These are phyloP conservation scores for Striga hermonthica DNA, from an alignment of 305 asterid species.

Conservation along the genomic window DNA sequence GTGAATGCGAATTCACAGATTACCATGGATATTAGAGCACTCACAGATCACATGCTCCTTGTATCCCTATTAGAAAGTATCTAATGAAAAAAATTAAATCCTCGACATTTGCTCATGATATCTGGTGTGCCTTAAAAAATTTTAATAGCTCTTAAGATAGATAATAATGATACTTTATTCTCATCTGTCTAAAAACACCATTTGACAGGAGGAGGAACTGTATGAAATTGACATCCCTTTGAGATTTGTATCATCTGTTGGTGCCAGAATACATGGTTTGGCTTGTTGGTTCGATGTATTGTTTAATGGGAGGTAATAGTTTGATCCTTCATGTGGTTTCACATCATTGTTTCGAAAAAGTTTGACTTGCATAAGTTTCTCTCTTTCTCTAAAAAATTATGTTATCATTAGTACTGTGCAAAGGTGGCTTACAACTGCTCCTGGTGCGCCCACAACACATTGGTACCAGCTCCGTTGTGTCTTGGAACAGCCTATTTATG, in stretches of 20 bases:
- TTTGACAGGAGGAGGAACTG: conserved; percentile 84
- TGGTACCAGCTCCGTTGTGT: conserved; percentile 99
- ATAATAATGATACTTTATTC: too few relatives aligned
- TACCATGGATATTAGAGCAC: too few relatives aligned
- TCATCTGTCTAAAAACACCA: conserved; percentile 16
- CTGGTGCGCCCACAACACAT: conserved; percentile 96
- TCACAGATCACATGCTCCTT: too few relatives aligned
- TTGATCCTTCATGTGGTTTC: conserved; percentile 14
- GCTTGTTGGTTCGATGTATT: conserved; percentile 99
- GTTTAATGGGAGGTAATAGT: conserved; percentile 85
- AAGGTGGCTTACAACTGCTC: conserved; percentile 97
- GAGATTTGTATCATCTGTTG: conserved; percentile 69
- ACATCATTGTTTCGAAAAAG: conserved; percentile 4
- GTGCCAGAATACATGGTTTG: conserved; percentile 90
- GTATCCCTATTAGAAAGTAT: too few relatives aligned
- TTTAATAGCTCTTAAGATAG: too few relatives aligned
- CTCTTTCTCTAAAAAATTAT: conserved; percentile 29
- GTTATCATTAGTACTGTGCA: conserved; percentile 65
- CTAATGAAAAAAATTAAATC: too few relatives aligned
- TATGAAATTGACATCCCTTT: conserved; percentile 87
- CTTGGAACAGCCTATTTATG: conserved; percentile 87
- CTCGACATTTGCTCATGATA: too few relatives aligned
- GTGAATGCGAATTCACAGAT: too few relatives aligned
- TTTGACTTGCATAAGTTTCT: background rate
- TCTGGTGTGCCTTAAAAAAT: too few relatives aligned